These are phyloP conservation scores for Daldinia sp. DNA, from an alignment of 2,329 filamentous ascomycete species.

Conservation along the genomic window DNA sequence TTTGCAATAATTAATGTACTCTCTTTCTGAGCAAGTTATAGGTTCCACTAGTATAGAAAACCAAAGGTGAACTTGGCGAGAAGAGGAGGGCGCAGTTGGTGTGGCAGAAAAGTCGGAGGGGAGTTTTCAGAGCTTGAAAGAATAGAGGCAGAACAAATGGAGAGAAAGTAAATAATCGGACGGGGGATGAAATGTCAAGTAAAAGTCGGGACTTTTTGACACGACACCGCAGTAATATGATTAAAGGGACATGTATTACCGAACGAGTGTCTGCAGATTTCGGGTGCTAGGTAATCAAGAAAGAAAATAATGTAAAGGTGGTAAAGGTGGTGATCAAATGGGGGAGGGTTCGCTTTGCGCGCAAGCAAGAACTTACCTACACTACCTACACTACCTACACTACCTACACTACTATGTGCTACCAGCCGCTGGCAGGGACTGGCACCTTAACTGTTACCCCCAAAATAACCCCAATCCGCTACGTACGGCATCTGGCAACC, in stretches of 20 bases:
- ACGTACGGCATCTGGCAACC: conserved; percentile 46
- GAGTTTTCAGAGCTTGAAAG: conserved; percentile 36
- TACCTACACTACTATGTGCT: neutral
- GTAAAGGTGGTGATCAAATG: conserved; percentile 41
- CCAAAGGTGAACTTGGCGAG: conserved; percentile 12
- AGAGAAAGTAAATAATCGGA: conserved; percentile 34
- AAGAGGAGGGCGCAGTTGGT: conserved; percentile 11
- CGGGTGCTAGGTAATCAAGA: conserved; percentile 36
- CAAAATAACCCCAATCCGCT: conserved; percentile 40
- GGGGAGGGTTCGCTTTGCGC: conserved; percentile 47
- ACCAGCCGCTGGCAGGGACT: conserved; percentile 14
- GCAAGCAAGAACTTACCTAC: conserved; percentile 39
- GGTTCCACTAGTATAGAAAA: neutral
- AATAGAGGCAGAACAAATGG: conserved; percentile 5
- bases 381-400: neutral
- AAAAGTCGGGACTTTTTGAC: conserved; percentile 35
- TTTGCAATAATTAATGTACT: conserved; percentile 1
- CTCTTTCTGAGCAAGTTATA: conserved; percentile 1
- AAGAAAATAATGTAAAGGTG: conserved; percentile 18
- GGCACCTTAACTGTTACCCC: conserved; percentile 29
- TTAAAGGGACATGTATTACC: conserved; percentile 27
- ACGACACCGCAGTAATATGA: conserved; percentile 27
- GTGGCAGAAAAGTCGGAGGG: conserved; percentile 27
- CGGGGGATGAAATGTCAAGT: conserved; percentile 23
- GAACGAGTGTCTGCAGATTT: conserved; percentile 41